Evolutionary conservation across 306 rosid species (phyloP), one percentile per base, ranked within the genome.

Genomic region (Cucurbita ficifolia): DNA sequence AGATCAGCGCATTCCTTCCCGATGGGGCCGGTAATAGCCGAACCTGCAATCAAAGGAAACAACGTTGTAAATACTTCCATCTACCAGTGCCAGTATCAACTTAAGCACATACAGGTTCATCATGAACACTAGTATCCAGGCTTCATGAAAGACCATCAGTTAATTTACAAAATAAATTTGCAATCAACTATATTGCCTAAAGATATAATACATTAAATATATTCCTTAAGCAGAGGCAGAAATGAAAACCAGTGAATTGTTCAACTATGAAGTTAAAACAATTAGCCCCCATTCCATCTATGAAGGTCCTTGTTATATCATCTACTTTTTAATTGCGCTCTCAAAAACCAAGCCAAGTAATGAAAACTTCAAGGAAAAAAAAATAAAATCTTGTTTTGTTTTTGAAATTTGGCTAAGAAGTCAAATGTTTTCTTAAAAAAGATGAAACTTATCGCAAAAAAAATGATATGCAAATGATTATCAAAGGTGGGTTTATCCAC

Each of bases 1-100:
- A 92, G 82, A 86, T 92, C 98, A 5, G 98, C 96, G 7, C 98
- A 92, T 70, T 92, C 98, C 81, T 92, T 89, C 0, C 92, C 96
- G 0, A 89, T 92, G 18, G 96, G 96, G 7, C 96, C 98, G 9
- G 98, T 92, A 24, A 92, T 92, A 0, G 96, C 95, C 67, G 96
- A 89, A 2, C 96, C 97, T 91, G 68, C 56, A 80, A 73, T 17
- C 0, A 60, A 42, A 49, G 3, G 24, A 10, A 17, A 19, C 22
- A 6, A 9, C 24, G 1, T 42, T 5, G 21, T 36, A 21, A 0
- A 60, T 78, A 4, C 29, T 45, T 18, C 4, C 7, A 10, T 63
- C 70, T 40, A 4, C 46, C 24, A 7, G 8, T 35, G 22, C 13
- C 22, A 35, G 43, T 8, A 1, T 42, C 38, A 42, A 42, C 36